Evolutionary conservation across 768 basidiomycete genomes (phyloP), one percentile per base, ranked within the genome.

Genomic region (Melanogaster broomeanus): DNA sequence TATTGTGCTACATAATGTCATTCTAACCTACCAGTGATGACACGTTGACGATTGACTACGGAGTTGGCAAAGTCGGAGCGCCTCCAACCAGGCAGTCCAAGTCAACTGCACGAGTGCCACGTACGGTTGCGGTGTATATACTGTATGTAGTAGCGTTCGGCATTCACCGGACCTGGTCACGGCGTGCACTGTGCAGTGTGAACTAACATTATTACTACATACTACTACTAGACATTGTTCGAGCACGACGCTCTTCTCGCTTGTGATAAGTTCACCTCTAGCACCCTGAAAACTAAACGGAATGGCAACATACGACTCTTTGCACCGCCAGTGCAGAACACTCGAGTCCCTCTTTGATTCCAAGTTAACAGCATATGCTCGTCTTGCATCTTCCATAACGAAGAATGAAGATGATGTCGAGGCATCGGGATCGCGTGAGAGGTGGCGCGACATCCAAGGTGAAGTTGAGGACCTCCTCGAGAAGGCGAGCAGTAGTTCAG

Each of bases 321-420:
- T 98, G 28, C 90, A 97, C 62, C 77, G 93, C 48, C 93, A 96
- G 70, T 92, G 92, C 72, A 80, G 95, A 61, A 94, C 94, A 5
- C 83, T 98, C 24, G 96, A 98, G 66, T 92, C 93, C 41, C 79
- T 93, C 21, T 89, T 98, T 56, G 93, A 97, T 65, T 75, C 88
- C 28, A 96, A 97, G 68, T 78, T 99, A 27, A 92, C 92, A 1
- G 78, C 91, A 10, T 98, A 98, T 71, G 84, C 92, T 18, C 90
- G 92, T 60, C 76, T 97, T 37, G 93, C 90, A 8, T 81, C 88
- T 4, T 77, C 76, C 27, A 77, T 87, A 55, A 80, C 82, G 12
- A 75, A 70, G 38, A 70, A 80, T 53, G 70, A 76, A 37, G 61
- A 63, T 43, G 89, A 88, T 62, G 60, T 91, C 24, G 90, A 91